A percentile compares a stretch with the other conserved stretches of the same genome.
These are phyloP conservation scores for Hirsutella thompsonii DNA, from an alignment of 2,329 filamentous ascomycete species.

Conservation along the genomic window DNA sequence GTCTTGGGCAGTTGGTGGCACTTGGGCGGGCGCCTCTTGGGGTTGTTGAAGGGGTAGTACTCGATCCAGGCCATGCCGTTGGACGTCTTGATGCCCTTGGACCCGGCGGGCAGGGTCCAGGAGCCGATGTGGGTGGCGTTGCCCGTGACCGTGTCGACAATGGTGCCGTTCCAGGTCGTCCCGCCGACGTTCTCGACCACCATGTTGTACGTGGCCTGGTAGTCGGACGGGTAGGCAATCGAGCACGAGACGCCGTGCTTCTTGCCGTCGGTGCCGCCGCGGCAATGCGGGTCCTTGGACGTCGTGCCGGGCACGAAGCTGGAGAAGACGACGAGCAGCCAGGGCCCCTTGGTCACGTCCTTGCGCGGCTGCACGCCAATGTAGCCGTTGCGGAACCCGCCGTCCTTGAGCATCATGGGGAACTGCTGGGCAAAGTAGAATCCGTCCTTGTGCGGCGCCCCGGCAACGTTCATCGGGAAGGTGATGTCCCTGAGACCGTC, in stretches of 20 bases:
- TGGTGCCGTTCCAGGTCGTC: slow-evolving; percentile 9
- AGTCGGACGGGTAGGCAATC: slow-evolving; percentile 5
- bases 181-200: slow-evolving; percentile 7
- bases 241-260: slow-evolving; percentile 10
- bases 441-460: slow-evolving; percentile 5
- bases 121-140: slow-evolving; percentile 5
- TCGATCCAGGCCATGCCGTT: slow-evolving; percentile 7
- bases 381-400: slow-evolving; percentile 5
- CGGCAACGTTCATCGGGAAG: slow-evolving; percentile 7
- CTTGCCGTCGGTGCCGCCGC: slow-evolving; percentile 12
- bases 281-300: slow-evolving; percentile 6
- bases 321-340: slow-evolving; percentile 9
- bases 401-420: slow-evolving; percentile 2
- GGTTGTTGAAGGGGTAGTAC: slow-evolving; percentile 8
- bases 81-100: slow-evolving; percentile 2
- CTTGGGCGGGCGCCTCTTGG: slow-evolving; percentile 1
- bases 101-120: slow-evolving; percentile 5
- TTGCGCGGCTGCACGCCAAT: slow-evolving; percentile 8
- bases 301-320: slow-evolving; percentile 7
- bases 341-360: slow-evolving; percentile 3
- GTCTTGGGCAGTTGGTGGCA: slow-evolving; percentile 6
- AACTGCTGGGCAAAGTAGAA: slow-evolving; percentile 10
- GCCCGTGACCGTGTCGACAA: slow-evolving; percentile 6
- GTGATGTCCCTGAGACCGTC: slow-evolving; percentile 6
- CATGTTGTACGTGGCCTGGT: slow-evolving; percentile 8